A percentile compares a stretch with the other conserved stretches of the same genome.
Conservation (phyloP, 1,139 yeast species). For the Komagataea norvegica region DNA sequence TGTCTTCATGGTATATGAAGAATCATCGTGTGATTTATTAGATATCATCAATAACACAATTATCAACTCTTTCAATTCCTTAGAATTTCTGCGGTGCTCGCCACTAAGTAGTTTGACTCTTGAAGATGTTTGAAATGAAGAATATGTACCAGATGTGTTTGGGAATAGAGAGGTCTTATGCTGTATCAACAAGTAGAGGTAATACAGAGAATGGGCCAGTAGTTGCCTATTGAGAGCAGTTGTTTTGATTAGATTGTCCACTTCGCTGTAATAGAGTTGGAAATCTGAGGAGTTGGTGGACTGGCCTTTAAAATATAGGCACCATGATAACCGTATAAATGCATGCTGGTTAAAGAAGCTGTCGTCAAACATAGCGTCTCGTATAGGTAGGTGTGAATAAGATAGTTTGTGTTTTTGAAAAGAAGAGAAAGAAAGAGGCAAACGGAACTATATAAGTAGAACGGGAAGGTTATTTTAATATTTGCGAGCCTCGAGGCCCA, state of each 20-base stretch:
- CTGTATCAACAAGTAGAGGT: conserved; percentile 15
- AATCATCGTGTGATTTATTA: conserved; percentile 48
- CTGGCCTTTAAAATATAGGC: conserved; percentile 6
- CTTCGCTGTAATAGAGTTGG: conserved; percentile 9
- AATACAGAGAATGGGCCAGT: conserved; percentile 18
- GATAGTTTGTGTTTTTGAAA: no score
- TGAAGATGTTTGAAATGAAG: conserved; percentile 8
- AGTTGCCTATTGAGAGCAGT: conserved; percentile 18
- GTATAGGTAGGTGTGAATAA: no score
- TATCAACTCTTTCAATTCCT: conserved; percentile 17
- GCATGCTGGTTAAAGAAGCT: conserved; percentile 11
- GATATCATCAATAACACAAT: conserved; percentile 39
- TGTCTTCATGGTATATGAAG: conserved; percentile 48
- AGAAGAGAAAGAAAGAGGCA: no score
- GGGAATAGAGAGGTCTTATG: conserved; percentile 10
- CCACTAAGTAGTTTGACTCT: conserved; percentile 15
- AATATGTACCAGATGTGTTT: background rate
- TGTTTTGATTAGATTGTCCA: conserved; percentile 13
- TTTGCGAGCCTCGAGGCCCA: no score
- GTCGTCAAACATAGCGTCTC: conserved; percentile 6
- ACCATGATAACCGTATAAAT: conserved; percentile 20
- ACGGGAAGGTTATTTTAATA: no score
- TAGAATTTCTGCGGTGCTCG: conserved; percentile 3
- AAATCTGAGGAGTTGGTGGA: background rate
- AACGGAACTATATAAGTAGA: no score